Percentiles rank a stretch among this genome's conserved stretches.
Evolutionary conservation across 768 basidiomycete species (phyloP).

Genomic region (Lactarius deliciosus): DNA sequence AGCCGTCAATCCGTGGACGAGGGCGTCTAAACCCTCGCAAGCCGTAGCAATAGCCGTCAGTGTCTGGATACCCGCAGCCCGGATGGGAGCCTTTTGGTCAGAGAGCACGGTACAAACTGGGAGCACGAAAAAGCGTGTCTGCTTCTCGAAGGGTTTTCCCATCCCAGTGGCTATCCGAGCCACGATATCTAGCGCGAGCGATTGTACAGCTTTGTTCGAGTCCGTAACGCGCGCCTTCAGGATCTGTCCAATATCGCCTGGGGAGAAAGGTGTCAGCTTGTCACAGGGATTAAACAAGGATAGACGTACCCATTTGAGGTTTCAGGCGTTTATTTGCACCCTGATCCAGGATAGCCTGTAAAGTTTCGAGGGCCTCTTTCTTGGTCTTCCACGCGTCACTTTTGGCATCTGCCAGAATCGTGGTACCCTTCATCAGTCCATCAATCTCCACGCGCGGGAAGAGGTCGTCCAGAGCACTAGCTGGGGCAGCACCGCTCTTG

Average conservation of each 20-base stretch:
- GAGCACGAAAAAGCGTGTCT: slow-evolving; percentile 70
- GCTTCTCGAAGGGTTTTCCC: slow-evolving; percentile 94
- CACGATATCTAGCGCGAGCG: slow-evolving; percentile 86
- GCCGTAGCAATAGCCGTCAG: slow-evolving; percentile 82
- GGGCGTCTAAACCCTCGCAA: slow-evolving; percentile 79
- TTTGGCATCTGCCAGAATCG: slow-evolving; percentile 78
- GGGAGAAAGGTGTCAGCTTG: slow-evolving; percentile 20
- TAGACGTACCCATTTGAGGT: slow-evolving; percentile 72
- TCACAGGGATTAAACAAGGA: slow-evolving; percentile 5
- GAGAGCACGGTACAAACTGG: slow-evolving; percentile 83
- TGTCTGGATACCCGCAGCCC: slow-evolving; percentile 73
- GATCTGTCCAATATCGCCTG: slow-evolving; percentile 88
- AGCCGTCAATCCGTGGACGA: slow-evolving; percentile 75
- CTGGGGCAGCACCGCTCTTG: slow-evolving; percentile 39
- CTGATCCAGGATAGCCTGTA: slow-evolving; percentile 85
- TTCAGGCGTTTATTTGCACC: slow-evolving; percentile 92
- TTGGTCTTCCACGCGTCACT: slow-evolving; percentile 96
- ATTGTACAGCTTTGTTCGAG: slow-evolving; percentile 92
- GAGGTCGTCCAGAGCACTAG: slow-evolving; percentile 86
- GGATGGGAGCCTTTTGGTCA: slow-evolving; percentile 89
- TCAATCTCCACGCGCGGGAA: slow-evolving; percentile 96
- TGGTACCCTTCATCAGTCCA: slow-evolving; percentile 75
- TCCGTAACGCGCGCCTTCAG: slow-evolving; percentile 88
- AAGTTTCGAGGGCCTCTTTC: slow-evolving; percentile 88
- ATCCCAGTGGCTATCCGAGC: slow-evolving; percentile 89